These are phyloP conservation scores for Epithemia pelagica DNA, from an alignment of 108 stramenopile genomes.

Conservation along the genomic window DNA sequence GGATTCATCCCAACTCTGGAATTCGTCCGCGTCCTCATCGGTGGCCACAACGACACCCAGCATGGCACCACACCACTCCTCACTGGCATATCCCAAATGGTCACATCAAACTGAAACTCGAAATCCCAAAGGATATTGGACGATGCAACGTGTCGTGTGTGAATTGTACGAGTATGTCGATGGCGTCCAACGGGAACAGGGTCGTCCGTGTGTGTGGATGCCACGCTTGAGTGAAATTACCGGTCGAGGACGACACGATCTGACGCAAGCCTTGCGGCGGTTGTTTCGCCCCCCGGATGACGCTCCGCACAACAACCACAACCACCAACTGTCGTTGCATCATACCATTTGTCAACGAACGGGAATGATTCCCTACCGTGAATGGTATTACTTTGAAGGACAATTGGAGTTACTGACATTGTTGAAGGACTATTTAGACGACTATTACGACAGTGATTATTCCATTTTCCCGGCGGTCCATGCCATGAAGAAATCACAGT, in stretches of 20 bases:
- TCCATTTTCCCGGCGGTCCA: conserved; percentile 31
- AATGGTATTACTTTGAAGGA: conserved; percentile 68
- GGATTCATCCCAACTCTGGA: not conserved
- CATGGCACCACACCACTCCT: too few species aligned
- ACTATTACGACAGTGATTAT: conserved; percentile 27
- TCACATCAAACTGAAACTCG: conserved; percentile 9
- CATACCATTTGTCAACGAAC: conserved; percentile 14
- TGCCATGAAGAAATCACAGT: conserved; percentile 8
- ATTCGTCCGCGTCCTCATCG: not conserved
- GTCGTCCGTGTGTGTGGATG: conserved; percentile 67
- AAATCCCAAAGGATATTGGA: conserved; percentile 49
- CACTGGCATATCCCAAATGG: not conserved
- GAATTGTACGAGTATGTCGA: conserved; percentile 51
- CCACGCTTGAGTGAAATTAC: conserved; percentile 50
- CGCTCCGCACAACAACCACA: not conserved
- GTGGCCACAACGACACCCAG: not conserved
- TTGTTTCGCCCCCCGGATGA: conserved; percentile 3
- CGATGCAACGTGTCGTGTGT: conserved; percentile 22
- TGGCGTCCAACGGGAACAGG: conserved; percentile 21
- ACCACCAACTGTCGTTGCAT: not conserved
- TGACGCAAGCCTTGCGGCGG: conserved; percentile 36
- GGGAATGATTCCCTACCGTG: conserved; percentile 51
- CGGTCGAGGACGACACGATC: conserved; percentile 27
- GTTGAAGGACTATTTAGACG: conserved; percentile 41
- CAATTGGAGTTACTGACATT: conserved; percentile 48